A percentile compares a stretch with the other conserved stretches of the same genome.
These are phyloP conservation scores for Dendrostoma leiphaemia DNA, from an alignment of 2,329 filamentous ascomycete genomes.

Conservation along the genomic window DNA sequence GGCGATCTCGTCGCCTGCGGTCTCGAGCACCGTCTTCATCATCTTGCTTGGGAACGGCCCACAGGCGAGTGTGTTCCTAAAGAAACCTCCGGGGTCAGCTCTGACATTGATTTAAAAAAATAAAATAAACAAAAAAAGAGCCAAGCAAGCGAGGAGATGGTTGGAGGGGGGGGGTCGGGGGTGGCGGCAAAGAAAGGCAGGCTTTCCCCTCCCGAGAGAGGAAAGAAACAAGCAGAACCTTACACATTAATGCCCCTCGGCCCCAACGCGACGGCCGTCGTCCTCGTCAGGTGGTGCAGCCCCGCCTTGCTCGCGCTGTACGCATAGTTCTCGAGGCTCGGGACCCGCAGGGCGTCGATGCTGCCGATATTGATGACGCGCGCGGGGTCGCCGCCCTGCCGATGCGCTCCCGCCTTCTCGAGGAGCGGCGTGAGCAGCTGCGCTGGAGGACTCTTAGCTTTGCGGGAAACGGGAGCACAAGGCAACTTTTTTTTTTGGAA, in stretches of 20 bases:
- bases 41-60: constrained; percentile 70
- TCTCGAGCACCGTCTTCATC: constrained; percentile 61
- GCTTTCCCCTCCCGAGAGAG: no score
- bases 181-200: no score
- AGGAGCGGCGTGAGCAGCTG: constrained; percentile 60
- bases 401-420: constrained; percentile 36
- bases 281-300: constrained; percentile 60
- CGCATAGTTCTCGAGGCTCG: constrained; percentile 56
- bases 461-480: no score
- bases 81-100: no score
- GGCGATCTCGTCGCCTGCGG: constrained; percentile 53
- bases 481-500: no score
- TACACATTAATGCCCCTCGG: constrained; percentile 58
- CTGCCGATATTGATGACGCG: constrained; percentile 65
- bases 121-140: no score
- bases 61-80: constrained; percentile 70
- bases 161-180: no score
- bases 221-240: no score
- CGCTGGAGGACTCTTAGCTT: no score
- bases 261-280: constrained; percentile 59
- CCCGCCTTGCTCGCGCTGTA: constrained; percentile 64
- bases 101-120: no score
- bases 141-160: no score
- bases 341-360: constrained; percentile 61
- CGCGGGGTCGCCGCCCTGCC: constrained; percentile 44